A percentile compares a stretch with the other conserved stretches of the same genome.
phyloP scores from a whole-genome alignment of 2,329 filamentous ascomycete species.

The Myriosclerotinia scirpicola region DNA sequence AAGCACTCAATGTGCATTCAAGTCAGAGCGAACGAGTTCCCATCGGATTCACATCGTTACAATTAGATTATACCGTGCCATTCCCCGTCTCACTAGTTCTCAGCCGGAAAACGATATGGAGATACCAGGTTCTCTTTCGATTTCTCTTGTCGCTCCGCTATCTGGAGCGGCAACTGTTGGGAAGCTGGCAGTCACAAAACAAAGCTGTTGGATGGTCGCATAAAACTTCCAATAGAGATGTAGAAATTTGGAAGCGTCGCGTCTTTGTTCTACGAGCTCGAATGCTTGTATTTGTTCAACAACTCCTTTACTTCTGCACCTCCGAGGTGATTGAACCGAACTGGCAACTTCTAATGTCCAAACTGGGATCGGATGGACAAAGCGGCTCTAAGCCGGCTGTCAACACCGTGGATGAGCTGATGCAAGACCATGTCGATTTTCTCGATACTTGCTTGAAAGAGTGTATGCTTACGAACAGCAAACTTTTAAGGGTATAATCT shows the following conservation, averaged over 20 bases:
- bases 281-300: slow-evolving; percentile 97
- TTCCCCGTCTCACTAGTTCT: no score
- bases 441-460: slow-evolving; percentile 71
- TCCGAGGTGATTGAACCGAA: slow-evolving; percentile 97
- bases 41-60: no score
- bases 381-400: slow-evolving; percentile 43
- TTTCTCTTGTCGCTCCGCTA: no score
- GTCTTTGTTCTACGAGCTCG: slow-evolving; percentile 88
- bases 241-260: slow-evolving; percentile 89
- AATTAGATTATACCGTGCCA: no score
- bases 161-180: no score
- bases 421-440: slow-evolving; percentile 99
- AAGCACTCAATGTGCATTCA: no score
- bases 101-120: no score
- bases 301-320: slow-evolving; percentile 94
- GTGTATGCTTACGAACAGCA: slow-evolving; percentile 97
- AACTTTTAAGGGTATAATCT: slow-evolving; percentile 72
- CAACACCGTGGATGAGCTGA: slow-evolving; percentile 44
- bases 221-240: slow-evolving; percentile 61
- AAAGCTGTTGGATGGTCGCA: no score
- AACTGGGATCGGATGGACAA: slow-evolving; percentile 60
- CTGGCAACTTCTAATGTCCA: slow-evolving; percentile 88
- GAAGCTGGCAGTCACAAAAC: no score
- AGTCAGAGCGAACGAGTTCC: no score
- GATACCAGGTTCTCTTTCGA: no score